phyloP scores from a whole-genome alignment of 2,329 filamentous ascomycete genomes.

The Penicillium frequentans region DNA sequence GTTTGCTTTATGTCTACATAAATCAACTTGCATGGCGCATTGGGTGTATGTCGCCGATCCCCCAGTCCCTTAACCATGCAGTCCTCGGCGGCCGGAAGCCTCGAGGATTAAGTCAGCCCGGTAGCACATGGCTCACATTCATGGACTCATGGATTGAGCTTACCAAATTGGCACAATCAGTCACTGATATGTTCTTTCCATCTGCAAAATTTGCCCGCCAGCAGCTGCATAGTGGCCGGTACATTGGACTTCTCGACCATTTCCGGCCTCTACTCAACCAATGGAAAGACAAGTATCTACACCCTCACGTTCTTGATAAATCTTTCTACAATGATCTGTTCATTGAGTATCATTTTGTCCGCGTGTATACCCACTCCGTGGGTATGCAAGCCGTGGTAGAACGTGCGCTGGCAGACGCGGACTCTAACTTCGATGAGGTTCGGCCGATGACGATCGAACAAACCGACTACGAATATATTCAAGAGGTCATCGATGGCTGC shows the following conservation, averaged over 20 bases:
- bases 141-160: constrained; percentile 55
- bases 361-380: constrained; percentile 46
- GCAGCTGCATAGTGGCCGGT: constrained; percentile 47
- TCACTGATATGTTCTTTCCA: constrained; percentile 56
- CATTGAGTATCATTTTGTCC: constrained; percentile 54
- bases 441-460: constrained; percentile 48
- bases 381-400: constrained; percentile 60
- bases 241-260: constrained; percentile 50
- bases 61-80: constrained; percentile 42
- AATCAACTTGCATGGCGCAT: constrained; percentile 54
- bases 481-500: constrained; percentile 57
- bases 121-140: constrained; percentile 52
- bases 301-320: constrained; percentile 30
- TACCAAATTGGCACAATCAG: constrained; percentile 51
- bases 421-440: constrained; percentile 36
- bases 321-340: constrained; percentile 51
- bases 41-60: constrained; percentile 54
- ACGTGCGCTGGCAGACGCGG: constrained; percentile 45
- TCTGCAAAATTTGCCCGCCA: constrained; percentile 36
- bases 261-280: constrained; percentile 39
- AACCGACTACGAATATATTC: constrained; percentile 56
- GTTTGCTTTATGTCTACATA: constrained; percentile 49
- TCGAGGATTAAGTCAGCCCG: constrained; percentile 39
- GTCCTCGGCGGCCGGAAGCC: constrained; percentile 31
- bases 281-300: constrained; percentile 39